Conservation (phyloP, 208 protist genomes). For the Porcisia hertigi region DNA sequence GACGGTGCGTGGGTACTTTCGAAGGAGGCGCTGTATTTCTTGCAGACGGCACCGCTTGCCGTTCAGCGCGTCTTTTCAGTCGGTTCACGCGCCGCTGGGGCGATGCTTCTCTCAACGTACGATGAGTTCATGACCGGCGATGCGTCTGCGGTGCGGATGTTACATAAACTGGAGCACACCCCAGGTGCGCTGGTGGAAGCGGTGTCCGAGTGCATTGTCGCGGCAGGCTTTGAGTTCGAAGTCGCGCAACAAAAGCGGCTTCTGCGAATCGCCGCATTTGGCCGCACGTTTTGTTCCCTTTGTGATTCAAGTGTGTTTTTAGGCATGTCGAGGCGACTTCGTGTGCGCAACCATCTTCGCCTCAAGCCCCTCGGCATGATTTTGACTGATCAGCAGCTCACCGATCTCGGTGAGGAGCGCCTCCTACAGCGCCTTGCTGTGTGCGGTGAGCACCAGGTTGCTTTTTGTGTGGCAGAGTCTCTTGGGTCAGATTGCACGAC, state of each 20-base stretch:
- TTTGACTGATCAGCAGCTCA: constrained; percentile 88
- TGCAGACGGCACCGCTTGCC: constrained; percentile 56
- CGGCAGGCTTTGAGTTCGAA: constrained; percentile 87
- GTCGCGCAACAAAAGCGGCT: constrained; percentile 79
- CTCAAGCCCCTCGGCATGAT: constrained; percentile 77
- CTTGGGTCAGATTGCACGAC: constrained; percentile 63
- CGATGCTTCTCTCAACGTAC: constrained; percentile 67
- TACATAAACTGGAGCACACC: constrained; percentile 66
- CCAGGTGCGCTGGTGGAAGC: constrained; percentile 58
- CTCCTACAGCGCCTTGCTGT: constrained; percentile 81
- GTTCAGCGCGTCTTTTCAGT: constrained; percentile 74
- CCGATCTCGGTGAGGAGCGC: constrained; percentile 46
- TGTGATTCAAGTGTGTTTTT: constrained; percentile 88
- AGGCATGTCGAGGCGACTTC: constrained; percentile 66
- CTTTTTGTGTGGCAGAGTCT: constrained; percentile 71
- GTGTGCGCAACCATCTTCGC: constrained; percentile 89
- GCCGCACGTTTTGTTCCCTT: constrained; percentile 90
- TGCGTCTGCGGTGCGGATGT: constrained; percentile 62
- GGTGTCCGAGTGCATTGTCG: constrained; percentile 87
- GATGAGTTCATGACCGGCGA: constrained; percentile 83
- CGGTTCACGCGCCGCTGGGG: constrained; percentile 54
- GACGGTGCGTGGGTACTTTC: constrained; percentile 70
- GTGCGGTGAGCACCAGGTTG: constrained; percentile 86
- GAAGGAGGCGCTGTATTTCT: constrained; percentile 55
- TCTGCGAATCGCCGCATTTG: constrained; percentile 92